These are phyloP conservation scores for Saccharomycopsis hybrid DNA, from an alignment of 1,139 yeast genomes.

Conservation along the genomic window DNA sequence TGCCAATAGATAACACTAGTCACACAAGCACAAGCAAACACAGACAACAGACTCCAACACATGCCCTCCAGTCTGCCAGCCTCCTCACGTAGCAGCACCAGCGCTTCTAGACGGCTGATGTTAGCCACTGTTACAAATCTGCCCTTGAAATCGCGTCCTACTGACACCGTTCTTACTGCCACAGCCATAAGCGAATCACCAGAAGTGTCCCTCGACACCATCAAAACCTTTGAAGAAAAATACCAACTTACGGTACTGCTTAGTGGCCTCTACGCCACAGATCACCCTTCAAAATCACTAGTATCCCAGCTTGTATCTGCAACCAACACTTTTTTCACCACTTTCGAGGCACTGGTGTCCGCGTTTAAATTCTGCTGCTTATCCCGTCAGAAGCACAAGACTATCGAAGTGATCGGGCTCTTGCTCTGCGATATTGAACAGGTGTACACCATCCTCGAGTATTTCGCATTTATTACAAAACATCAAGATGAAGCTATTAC, in stretches of 20 bases:
- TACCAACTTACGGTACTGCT: conserved; percentile 12
- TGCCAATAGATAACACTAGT: too few relatives aligned
- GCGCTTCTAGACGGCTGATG: too few relatives aligned
- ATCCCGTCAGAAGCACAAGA: conserved; percentile 15
- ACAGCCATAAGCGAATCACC: too few relatives aligned
- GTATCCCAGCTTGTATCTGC: background rate
- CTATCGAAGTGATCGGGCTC: conserved; percentile 13
- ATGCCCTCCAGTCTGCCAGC: too few relatives aligned
- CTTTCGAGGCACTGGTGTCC: conserved; percentile 5
- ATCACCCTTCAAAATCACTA: background rate
- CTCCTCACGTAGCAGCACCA: too few relatives aligned
- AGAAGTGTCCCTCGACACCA: too few relatives aligned
- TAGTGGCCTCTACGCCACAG: background rate
- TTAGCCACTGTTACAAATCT: too few relatives aligned
- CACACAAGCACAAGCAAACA: too few relatives aligned
- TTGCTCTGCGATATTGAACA: conserved; percentile 18
- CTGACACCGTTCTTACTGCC: too few relatives aligned
- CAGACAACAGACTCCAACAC: too few relatives aligned
- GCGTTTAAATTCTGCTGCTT: conserved; percentile 14
- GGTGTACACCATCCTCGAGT: conserved; percentile 12
- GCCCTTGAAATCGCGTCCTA: too few relatives aligned
- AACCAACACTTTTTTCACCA: conserved; percentile 3
- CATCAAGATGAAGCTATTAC: conserved; percentile 14
- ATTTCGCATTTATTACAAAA: conserved; percentile 8
- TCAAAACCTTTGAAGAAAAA: conserved; percentile 13